Conservation (phyloP, 2,329 filamentous ascomycete species). For the Dothideomycetes sp. region DNA sequence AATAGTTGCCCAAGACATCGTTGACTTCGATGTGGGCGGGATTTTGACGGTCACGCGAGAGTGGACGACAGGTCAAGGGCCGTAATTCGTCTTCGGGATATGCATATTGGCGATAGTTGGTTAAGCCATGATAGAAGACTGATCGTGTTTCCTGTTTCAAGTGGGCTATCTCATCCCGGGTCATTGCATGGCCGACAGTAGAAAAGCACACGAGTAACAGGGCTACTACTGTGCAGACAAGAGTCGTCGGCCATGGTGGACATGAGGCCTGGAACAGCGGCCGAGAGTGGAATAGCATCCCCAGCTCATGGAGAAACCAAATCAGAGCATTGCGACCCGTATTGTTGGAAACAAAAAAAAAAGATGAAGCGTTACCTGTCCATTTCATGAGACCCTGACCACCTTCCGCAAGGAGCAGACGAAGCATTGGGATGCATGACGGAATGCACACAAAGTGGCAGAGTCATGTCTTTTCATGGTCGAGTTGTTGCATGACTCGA, state of each 20-base stretch:
- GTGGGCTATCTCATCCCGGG: slow-evolving; percentile 31
- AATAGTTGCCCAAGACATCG: slow-evolving; percentile 95
- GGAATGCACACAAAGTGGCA: too few relatives aligned
- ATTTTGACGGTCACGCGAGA: slow-evolving; percentile 74
- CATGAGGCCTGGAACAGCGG: slow-evolving; percentile 1
- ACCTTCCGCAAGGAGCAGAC: too few relatives aligned
- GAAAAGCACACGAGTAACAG: slow-evolving; percentile 20
- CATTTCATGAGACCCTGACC: too few relatives aligned
- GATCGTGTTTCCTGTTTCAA: slow-evolving; percentile 44
- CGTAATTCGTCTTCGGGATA: slow-evolving; percentile 95
- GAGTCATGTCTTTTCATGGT: too few relatives aligned
- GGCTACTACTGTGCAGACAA: too few relatives aligned
- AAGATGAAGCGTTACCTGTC: too few relatives aligned
- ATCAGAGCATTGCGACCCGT: slow-evolving; percentile 21
- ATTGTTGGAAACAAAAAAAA: slow-evolving; percentile 8
- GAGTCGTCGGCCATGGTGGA: neutral
- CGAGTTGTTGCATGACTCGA: neutral
- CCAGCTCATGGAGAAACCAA: slow-evolving; percentile 4
- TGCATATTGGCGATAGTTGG: slow-evolving; percentile 87
- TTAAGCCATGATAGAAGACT: slow-evolving; percentile 95
- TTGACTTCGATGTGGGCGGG: slow-evolving; percentile 78
- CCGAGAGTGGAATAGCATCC: slow-evolving; percentile 8
- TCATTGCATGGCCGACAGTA: slow-evolving; percentile 34
- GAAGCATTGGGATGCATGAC: too few relatives aligned
- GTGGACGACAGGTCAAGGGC: slow-evolving; percentile 72